Percentiles rank a stretch among this genome's conserved stretches.
Evolutionary conservation across 2,329 filamentous ascomycete species (phyloP).

Genomic region (Paecilomyces sp.): DNA sequence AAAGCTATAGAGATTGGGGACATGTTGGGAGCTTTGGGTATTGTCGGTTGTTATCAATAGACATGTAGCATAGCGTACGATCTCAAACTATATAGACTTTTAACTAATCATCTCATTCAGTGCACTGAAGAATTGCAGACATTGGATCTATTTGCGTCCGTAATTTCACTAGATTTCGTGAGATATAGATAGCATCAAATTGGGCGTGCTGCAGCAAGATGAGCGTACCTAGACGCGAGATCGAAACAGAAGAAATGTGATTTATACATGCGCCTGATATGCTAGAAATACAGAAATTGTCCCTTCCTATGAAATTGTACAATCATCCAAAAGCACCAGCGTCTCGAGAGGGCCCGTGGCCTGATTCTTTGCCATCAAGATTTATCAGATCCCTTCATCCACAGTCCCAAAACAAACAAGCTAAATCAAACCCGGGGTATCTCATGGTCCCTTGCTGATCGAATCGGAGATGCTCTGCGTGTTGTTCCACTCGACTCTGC

Average conservation of each 20-base stretch:
- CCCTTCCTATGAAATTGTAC: background rate
- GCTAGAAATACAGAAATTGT: constrained; percentile 10
- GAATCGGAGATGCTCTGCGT: constrained; percentile 19
- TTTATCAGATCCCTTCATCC: background rate
- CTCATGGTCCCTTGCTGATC: constrained; percentile 7
- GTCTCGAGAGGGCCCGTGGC: background rate
- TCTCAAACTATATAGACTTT: background rate
- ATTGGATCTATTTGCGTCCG: too few relatives aligned
- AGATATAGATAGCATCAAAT: background rate
- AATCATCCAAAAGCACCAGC: background rate
- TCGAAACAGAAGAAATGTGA: background rate
- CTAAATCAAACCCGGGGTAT: background rate
- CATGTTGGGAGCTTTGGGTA: background rate
- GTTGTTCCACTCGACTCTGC: constrained; percentile 48
- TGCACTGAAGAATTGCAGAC: too few relatives aligned
- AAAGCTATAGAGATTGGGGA: background rate
- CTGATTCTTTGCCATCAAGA: background rate
- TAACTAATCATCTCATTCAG: too few relatives aligned
- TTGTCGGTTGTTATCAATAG: background rate
- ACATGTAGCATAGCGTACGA: background rate
- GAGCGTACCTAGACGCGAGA: background rate
- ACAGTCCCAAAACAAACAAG: constrained; percentile 4
- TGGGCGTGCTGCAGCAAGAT: background rate
- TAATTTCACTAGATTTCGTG: too few relatives aligned
- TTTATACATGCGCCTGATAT: constrained; percentile 25